Evolutionary conservation across 1,284 basidiomycete genomes (phyloP).

Genomic region (Stygiomarasmius scandens): DNA sequence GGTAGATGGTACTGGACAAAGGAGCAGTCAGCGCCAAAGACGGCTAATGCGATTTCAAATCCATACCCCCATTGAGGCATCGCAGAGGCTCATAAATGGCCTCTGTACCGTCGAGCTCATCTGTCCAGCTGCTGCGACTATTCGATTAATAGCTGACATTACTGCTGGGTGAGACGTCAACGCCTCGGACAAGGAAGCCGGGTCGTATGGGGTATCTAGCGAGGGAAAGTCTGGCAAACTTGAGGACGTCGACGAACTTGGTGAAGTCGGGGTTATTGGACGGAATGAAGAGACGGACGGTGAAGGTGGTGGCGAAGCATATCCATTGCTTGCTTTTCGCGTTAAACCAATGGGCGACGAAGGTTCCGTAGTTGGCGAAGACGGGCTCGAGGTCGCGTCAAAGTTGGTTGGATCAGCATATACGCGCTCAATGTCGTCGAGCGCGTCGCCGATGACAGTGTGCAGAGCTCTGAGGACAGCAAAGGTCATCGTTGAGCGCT

Average conservation of each 20-base stretch:
- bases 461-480: constrained; percentile 64
- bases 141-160: constrained; percentile 57
- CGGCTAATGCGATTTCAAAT: background rate
- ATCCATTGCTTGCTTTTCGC: constrained; percentile 24
- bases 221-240: constrained; percentile 58
- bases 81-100: constrained; percentile 68
- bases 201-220: constrained; percentile 51
- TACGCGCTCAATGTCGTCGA: constrained; percentile 67
- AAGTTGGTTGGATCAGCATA: constrained; percentile 37
- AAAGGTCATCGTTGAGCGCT: constrained; percentile 65
- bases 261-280: constrained; percentile 2
- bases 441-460: constrained; percentile 63
- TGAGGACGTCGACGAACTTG: too few species aligned
- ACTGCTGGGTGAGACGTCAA: constrained; percentile 61
- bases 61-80: constrained; percentile 65
- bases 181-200: constrained; percentile 49
- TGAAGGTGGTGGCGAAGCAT: constrained; percentile 48
- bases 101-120: constrained; percentile 61
- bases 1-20: constrained; percentile 64
- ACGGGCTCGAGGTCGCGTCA: constrained; percentile 12
- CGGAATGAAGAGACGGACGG: constrained; percentile 25
- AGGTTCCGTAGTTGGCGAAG: constrained; percentile 16
- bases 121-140: constrained; percentile 70
- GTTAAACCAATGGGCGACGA: constrained; percentile 21
- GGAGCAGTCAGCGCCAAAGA: constrained; percentile 2